Evolutionary conservation across 2,329 filamentous ascomycete species (phyloP).

Genomic region (Stagonosporopsis tanaceti): DNA sequence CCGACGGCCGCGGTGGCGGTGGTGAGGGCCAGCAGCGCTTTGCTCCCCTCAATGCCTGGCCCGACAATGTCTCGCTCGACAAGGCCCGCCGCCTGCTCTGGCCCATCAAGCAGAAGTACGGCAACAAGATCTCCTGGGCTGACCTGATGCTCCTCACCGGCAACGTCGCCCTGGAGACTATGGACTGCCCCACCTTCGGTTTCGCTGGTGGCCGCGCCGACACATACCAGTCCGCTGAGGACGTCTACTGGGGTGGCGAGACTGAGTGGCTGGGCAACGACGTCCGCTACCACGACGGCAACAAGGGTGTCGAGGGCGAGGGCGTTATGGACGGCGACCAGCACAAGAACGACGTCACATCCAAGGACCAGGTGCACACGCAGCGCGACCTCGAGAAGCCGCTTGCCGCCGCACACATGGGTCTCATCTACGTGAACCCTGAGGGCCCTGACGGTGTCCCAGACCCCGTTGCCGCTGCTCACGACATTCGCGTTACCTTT

Average conservation of each 20-base stretch:
- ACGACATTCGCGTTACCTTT: conserved; percentile 78
- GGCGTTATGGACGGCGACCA: conserved; percentile 50
- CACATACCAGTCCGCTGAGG: conserved; percentile 78
- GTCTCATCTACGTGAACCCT: conserved; percentile 83
- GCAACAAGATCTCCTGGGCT: conserved; percentile 82
- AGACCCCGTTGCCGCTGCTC: conserved; percentile 72
- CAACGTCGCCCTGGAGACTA: conserved; percentile 79
- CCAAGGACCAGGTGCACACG: conserved; percentile 54
- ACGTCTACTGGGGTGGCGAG: conserved; percentile 80
- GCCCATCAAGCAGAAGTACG: conserved; percentile 87
- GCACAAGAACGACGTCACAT: conserved; percentile 34
- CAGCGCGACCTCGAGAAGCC: conserved; percentile 71
- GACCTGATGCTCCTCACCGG: conserved; percentile 75
- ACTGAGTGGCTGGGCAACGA: conserved; percentile 78
- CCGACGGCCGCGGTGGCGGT: conserved; percentile 77
- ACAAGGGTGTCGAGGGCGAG: conserved; percentile 54
- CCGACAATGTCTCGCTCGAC: conserved; percentile 79
- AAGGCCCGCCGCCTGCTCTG: conserved; percentile 81
- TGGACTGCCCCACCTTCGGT: conserved; percentile 77
- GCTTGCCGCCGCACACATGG: conserved; percentile 74
- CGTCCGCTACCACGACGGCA: conserved; percentile 67
- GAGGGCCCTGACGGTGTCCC: conserved; percentile 76
- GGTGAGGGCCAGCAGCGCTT: conserved; percentile 80
- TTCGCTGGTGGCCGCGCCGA: conserved; percentile 77
- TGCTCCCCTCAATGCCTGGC: conserved; percentile 83